Base-by-base conservation (phyloP, 2,329 filamentous ascomycete genomes). In the Immersiporthe knoxdaviesiana region DNA sequence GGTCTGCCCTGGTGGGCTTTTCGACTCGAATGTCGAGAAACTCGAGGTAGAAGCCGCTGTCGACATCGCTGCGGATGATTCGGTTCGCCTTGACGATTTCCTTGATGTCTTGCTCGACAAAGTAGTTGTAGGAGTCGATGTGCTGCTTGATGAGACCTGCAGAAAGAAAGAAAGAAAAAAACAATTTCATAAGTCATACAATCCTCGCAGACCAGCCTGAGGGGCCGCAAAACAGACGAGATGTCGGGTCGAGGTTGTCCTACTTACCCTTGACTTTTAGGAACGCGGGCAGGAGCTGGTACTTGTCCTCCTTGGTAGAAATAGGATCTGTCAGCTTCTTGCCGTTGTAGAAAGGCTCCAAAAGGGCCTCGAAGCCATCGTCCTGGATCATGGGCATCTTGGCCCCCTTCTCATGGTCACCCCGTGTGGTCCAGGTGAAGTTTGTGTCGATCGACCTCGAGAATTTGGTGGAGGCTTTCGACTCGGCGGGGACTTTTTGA, bases 101-200 rank as follows among this genome's bases (percentile, higher is more conserved):
- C 82, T 97, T 97, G 79, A 99, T 90, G 78, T 98, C 94, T 68
- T 97, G 92, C 75, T 99, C 93, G 74, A 97, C 92, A 75, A 99
- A 98, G 82, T 96, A 97, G 82, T 99, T 97, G 85, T 97, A 99
- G 32, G 96, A 98, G 83, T 99, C 97, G 77, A 97, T 95, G 79
- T 97, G 94, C 84, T 98, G 95, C 80, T 97, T 97, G 66, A 97
- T 94, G 68, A 97, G 84, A 68, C 94, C 83, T 85, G 65, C n/a
- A n/a, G n/a, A n/a, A n/a, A n/a, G n/a, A n/a, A n/a, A n/a, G n/a
- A n/a, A n/a, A n/a, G n/a, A n/a, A n/a, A n/a, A 24, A 18, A 63
- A 21, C 47, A 24, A 27, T 27, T 35, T n/a, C 21, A 50, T 65
- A 21, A 68, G 66, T 37, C 24, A 56, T 30, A 27, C 32, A 39